These are phyloP conservation scores for Peziza echinospora DNA, from an alignment of 495 filamentous ascomycete genomes.

Conservation along the genomic window DNA sequence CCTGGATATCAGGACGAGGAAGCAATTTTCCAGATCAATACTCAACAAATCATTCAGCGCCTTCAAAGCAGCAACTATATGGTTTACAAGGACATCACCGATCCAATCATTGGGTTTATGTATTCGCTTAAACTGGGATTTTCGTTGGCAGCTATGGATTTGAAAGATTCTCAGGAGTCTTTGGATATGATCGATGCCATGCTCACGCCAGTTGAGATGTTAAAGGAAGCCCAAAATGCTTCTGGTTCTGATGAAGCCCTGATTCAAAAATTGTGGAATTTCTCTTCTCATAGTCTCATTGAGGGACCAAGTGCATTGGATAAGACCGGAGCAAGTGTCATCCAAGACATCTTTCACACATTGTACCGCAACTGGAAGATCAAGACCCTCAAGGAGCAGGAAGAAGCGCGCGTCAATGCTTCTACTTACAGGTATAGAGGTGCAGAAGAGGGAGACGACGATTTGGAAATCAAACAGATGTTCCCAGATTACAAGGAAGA, in stretches of 20 bases:
- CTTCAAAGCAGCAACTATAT: conserved; percentile 39
- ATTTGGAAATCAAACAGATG: conserved; percentile 51
- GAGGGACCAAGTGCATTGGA: conserved; percentile 6
- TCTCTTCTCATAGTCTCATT: conserved; percentile 6
- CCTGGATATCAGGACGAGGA: conserved; percentile 23
- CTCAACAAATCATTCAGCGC: conserved; percentile 42
- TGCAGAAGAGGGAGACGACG: conserved; percentile 52
- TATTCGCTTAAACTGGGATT: conserved; percentile 59
- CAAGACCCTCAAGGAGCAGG: conserved; percentile 49
- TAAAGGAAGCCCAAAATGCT: conserved; percentile 19
- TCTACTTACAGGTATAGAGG: conserved; percentile 68
- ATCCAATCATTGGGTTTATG: conserved; percentile 59
- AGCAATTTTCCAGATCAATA: conserved; percentile 44
- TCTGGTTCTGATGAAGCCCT: neutral
- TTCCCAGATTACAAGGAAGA: conserved; percentile 56
- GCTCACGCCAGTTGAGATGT: conserved; percentile 16
- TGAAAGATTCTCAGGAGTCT: conserved; percentile 2
- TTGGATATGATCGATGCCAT: neutral
- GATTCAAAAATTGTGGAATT: conserved; percentile 5
- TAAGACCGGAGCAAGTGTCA: neutral
- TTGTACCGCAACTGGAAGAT: conserved; percentile 62
- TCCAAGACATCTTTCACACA: conserved; percentile 33
- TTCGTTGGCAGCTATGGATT: conserved; percentile 31
- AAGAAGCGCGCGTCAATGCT: conserved; percentile 42
- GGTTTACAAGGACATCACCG: conserved; percentile 64